Evolutionary conservation across 306 rosid genomes (phyloP), one percentile per base, ranked within the genome.

Genomic region (Luffa acutangula): DNA sequence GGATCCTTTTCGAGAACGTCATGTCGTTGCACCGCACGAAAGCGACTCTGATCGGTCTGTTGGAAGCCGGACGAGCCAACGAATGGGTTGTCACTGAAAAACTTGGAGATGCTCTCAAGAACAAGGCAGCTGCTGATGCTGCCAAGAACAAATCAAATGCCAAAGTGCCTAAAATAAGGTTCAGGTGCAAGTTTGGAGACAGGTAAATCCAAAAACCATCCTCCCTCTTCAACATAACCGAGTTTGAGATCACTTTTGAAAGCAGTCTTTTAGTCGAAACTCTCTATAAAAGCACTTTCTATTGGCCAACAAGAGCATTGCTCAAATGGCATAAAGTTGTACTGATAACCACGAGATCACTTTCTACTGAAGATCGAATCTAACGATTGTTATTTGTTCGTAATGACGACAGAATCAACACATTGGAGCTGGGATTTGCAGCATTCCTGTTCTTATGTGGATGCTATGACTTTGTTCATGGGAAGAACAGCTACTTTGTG

Each of bases 31-130:
- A 96, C 82, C 93, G 99, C n/a, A 96, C 99, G 18, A 96, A 96
- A 84, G 99, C 98, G 0, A 93, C 98, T 31, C 75, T 91, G 7
- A 96, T 96, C 1, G 99, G 99, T 74, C 85, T 96, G 18, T 78
- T 96, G 1, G 99, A 93, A 82, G 89, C 88, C 7, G 99, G 97
- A 0, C 86, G 98, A 80, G 98, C 84, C 39, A 96, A 96, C 48
- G 99, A 96, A 84, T 96, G 99, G 99, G 96, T 96, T 83, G 99
- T 96, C 69, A 96, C 99, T 12, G 98, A 93, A 82, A 96, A 96
- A 78, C 93, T 96, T 6, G 99, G 99, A 82, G 99, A 96, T 64
- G 87, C 86, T 45, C 84, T 75, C 45, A 95, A 93, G 83, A 89
- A 82, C 81, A 93, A 94, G 80, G 63, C 93, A 69, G 91, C 85